A percentile compares a stretch with the other conserved stretches of the same genome.
Conservation (phyloP, 208 protist species). For the Wallacemonas sp. region DNA sequence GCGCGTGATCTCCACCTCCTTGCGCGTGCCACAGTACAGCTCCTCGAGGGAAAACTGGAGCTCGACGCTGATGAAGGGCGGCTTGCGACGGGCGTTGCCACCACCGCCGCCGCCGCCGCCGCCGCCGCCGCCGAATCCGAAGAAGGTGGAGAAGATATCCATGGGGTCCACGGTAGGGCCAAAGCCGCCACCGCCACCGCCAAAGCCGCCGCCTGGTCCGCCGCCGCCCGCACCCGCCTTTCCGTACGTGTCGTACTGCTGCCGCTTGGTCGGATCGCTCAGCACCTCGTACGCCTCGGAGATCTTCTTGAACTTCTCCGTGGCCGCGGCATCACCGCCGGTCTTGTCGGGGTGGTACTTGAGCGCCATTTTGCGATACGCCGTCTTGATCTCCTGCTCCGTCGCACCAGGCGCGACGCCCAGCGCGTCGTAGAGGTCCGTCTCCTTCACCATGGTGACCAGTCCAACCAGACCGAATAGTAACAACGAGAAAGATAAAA, state of each 20-base stretch:
- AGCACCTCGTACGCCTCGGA: conserved; percentile 96
- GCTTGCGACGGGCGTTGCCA: conserved; percentile 81
- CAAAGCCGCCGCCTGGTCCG: conserved; percentile 63
- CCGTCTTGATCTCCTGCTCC: conserved; percentile 78
- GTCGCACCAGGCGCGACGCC: conserved; percentile 65
- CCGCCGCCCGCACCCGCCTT: conserved; percentile 52
- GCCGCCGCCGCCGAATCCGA: conserved; percentile 61
- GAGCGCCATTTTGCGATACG: conserved; percentile 86
- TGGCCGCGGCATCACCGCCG: conserved; percentile 62
- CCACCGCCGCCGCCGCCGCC: conserved; percentile 46
- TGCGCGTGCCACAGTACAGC: conserved; percentile 96
- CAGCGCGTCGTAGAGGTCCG: conserved; percentile 81
- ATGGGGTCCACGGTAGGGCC: conserved; percentile 79
- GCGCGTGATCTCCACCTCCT: conserved; percentile 89
- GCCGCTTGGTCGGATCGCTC: conserved; percentile 84
- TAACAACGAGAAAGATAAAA: conserved; percentile 15
- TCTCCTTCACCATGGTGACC: conserved; percentile 72
- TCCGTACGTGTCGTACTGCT: conserved; percentile 91
- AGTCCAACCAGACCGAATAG: background rate
- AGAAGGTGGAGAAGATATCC: conserved; percentile 87
- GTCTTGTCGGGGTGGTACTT: conserved; percentile 93
- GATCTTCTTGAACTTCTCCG: conserved; percentile 85
- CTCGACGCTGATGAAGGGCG: conserved; percentile 89
- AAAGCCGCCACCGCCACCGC: conserved; percentile 71
- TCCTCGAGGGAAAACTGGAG: conserved; percentile 95